Evolutionary conservation across 495 filamentous ascomycete genomes (phyloP).

Genomic region (Penicillium steckii): DNA sequence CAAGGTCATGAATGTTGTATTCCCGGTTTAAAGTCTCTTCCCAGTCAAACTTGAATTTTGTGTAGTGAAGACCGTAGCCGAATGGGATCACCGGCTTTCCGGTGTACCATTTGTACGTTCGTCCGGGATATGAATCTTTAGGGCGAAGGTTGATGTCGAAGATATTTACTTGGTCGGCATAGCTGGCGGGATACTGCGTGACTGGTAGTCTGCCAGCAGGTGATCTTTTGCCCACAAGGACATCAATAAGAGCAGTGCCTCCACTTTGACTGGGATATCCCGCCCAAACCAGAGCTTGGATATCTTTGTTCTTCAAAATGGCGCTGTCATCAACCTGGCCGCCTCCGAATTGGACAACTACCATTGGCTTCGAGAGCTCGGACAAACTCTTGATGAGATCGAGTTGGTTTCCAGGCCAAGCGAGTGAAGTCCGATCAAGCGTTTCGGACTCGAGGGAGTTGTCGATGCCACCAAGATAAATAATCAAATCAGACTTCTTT

Average conservation of each 20-base stretch:
- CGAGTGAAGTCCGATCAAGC: slow-evolving; percentile 46
- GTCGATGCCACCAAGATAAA: slow-evolving; percentile 55
- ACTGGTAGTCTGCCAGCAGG: slow-evolving; percentile 52
- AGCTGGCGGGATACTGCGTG: slow-evolving; percentile 53
- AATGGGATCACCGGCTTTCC: slow-evolving; percentile 32
- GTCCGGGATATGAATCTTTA: slow-evolving; percentile 27
- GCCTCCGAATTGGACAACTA: slow-evolving; percentile 52
- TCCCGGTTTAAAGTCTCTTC: slow-evolving; percentile 2
- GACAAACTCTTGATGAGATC: slow-evolving; percentile 50
- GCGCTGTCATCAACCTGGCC: slow-evolving; percentile 50
- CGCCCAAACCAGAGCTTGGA: slow-evolving; percentile 50
- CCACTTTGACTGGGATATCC: slow-evolving; percentile 54
- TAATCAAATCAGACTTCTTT: slow-evolving; percentile 44
- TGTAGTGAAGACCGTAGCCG: slow-evolving; percentile 49
- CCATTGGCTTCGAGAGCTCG: slow-evolving; percentile 43
- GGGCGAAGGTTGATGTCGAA: slow-evolving; percentile 52
- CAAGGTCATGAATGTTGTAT: slow-evolving; percentile 10
- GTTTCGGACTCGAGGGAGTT: slow-evolving; percentile 46
- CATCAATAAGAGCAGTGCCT: slow-evolving; percentile 47
- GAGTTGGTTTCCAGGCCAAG: slow-evolving; percentile 51
- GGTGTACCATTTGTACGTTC: slow-evolving; percentile 55
- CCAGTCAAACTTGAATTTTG: slow-evolving; percentile 26
- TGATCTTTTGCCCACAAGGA: slow-evolving; percentile 43
- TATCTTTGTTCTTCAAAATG: slow-evolving; percentile 39
- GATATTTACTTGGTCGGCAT: slow-evolving; percentile 47